Percentiles rank a stretch among this genome's conserved stretches.
Conservation (phyloP, 2,329 filamentous ascomycete species). For the Fusarium sp. region DNA sequence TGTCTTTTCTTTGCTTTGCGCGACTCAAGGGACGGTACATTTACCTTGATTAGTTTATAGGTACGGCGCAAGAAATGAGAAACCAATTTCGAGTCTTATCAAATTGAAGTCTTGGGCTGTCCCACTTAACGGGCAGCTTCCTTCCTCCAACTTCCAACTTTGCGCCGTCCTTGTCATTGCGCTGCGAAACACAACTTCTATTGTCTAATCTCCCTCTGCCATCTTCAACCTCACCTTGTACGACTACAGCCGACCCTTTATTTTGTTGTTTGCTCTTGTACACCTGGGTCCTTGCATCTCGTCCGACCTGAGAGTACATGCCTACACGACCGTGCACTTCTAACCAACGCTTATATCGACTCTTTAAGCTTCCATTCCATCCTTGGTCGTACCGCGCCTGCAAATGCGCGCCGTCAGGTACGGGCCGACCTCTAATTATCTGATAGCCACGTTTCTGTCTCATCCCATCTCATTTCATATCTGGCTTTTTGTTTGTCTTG, state of each 20-base stretch:
- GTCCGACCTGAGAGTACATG: slow-evolving; percentile 22
- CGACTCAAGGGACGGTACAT: background rate
- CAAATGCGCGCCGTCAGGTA: slow-evolving; percentile 42
- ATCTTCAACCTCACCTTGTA: slow-evolving; percentile 14
- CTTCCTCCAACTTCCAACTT: slow-evolving; percentile 36
- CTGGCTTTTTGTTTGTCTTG: slow-evolving; percentile 10
- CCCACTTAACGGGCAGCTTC: slow-evolving; percentile 36
- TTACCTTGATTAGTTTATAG: background rate
- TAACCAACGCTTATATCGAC: slow-evolving; percentile 27
- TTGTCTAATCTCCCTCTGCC: slow-evolving; percentile 11
- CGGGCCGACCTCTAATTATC: slow-evolving; percentile 25
- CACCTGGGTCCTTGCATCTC: slow-evolving; percentile 31
- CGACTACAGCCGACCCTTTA: slow-evolving; percentile 20
- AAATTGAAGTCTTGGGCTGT: slow-evolving; percentile 25
- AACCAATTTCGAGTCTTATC: slow-evolving; percentile 12
- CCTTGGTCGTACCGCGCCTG: slow-evolving; percentile 34
- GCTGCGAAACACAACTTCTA: background rate
- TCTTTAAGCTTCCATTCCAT: background rate
- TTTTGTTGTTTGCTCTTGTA: slow-evolving; percentile 34
- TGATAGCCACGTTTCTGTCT: slow-evolving; percentile 14
- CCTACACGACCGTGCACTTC: slow-evolving; percentile 22
- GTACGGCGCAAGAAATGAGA: background rate
- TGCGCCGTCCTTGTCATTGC: slow-evolving; percentile 4
- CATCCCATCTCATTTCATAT: slow-evolving; percentile 14
- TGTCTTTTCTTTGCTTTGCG: background rate